phyloP scores from a whole-genome alignment of 2,329 filamentous ascomycete genomes.

The Pseudomassariella vexata region DNA sequence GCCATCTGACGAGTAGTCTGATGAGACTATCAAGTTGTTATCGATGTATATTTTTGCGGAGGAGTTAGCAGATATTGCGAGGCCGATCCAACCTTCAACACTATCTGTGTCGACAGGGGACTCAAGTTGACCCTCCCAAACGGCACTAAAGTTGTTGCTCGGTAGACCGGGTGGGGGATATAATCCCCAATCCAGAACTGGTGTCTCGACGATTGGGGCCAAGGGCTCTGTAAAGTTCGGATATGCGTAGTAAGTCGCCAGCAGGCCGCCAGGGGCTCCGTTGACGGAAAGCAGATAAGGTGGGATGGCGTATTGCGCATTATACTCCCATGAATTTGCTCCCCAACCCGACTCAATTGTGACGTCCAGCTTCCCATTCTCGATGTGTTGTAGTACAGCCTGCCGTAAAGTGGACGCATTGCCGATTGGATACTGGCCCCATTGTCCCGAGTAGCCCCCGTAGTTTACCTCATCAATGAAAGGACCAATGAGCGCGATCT shows the following conservation, averaged over 20 bases:
- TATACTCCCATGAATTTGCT: slow-evolving; percentile 36
- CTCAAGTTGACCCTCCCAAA: slow-evolving; percentile 33
- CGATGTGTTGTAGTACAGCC: slow-evolving; percentile 24
- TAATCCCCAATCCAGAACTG: slow-evolving; percentile 36
- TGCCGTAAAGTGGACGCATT: slow-evolving; percentile 32
- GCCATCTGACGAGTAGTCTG: slow-evolving; percentile 15
- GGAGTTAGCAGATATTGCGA: slow-evolving; percentile 32
- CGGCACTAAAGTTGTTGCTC: slow-evolving; percentile 37
- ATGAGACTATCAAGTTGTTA: slow-evolving; percentile 18
- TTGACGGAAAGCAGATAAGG: slow-evolving; percentile 32
- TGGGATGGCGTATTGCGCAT: slow-evolving; percentile 36
- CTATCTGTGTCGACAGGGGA: slow-evolving; percentile 29
- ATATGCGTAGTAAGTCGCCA: slow-evolving; percentile 33
- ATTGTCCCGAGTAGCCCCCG: slow-evolving; percentile 36
- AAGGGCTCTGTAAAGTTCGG: slow-evolving; percentile 28
- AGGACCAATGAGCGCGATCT: slow-evolving; percentile 33
- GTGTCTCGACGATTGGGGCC: slow-evolving; percentile 25
- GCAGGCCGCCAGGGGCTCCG: slow-evolving; percentile 29
- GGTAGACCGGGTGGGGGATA: slow-evolving; percentile 34
- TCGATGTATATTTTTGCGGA: slow-evolving; percentile 32
- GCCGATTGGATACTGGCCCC: slow-evolving; percentile 32
- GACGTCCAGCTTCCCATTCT: slow-evolving; percentile 13
- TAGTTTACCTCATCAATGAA: slow-evolving; percentile 35
- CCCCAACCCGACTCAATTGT: slow-evolving; percentile 35
- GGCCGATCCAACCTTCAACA: slow-evolving; percentile 36